phyloP scores from a whole-genome alignment of 768 basidiomycete species.

The Panaeolus cyanescens region DNA sequence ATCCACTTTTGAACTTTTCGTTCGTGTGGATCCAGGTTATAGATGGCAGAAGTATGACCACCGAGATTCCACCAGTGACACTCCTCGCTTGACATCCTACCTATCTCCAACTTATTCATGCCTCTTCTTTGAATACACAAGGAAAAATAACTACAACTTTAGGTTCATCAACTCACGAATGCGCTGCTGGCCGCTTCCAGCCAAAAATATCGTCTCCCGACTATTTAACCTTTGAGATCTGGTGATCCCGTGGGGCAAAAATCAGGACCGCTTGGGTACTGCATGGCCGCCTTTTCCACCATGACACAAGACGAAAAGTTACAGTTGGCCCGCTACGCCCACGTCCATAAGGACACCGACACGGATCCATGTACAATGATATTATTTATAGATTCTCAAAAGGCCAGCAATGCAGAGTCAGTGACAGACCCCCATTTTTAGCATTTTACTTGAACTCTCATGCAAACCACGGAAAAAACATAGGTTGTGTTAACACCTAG shows the following conservation, averaged over 20 bases:
- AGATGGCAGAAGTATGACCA: not conserved
- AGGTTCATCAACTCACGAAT: not conserved
- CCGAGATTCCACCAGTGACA: not conserved
- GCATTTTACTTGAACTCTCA: not conserved
- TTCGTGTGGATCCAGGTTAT: conserved; percentile 3
- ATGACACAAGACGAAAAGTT: not conserved
- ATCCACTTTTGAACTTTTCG: not conserved
- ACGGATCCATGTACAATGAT: not conserved
- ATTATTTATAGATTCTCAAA: not conserved
- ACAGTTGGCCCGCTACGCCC: not conserved
- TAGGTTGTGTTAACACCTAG: not conserved
- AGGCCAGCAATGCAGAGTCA: not conserved
- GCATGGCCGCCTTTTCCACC: not conserved
- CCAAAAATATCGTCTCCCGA: not conserved
- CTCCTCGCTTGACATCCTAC: not conserved
- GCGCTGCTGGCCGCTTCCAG: not conserved
- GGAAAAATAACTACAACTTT: not conserved
- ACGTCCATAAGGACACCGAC: not conserved
- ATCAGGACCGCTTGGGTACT: not conserved
- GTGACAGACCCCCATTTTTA: conserved; percentile 3
- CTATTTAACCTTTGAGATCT: conserved; percentile 2
- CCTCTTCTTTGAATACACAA: not conserved
- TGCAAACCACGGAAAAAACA: not conserved
- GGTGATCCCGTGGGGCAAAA: not conserved
- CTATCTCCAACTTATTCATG: not conserved